Base-by-base conservation (phyloP, 2,329 filamentous ascomycete species). In the Fusarium concolor region DNA sequence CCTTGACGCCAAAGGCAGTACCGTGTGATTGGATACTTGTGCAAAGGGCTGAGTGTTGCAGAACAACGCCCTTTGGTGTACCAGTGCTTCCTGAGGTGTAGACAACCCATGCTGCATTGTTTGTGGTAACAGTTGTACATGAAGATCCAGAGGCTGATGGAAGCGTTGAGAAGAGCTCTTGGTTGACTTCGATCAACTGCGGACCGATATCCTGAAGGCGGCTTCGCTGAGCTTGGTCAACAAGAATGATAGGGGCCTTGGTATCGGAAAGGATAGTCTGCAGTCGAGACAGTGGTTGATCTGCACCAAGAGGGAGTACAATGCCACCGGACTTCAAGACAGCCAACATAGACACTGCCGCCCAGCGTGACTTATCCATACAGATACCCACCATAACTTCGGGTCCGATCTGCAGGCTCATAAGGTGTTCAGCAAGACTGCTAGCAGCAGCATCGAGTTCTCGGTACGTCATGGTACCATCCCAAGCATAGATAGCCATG, bases 361-460 rank as follows among this genome's bases (percentile, higher is more conserved):
- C 42, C 55, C 31, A 53, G 1, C 8, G 26, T 15, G 55, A 58
- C 26, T 58, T 58, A 2, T 58, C 49, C 55, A 58, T 55, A 8
- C 55, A 58, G 11, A 58, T 33, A 9, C 55, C 55, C 5, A 58
- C 55, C 38, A 44, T 44, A 15, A 53, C 12, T 17, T 53, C 50
- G 0, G 50, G 38, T 4, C 38, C 28, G 15, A 53, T n/a, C 0
- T 18, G 0, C 18, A 53, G 2, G 17, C 24, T 33, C 38, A 45
- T 31, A 1, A 53, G 12, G 4, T 35, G 28, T 1, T 53, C 18
- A 11, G 38, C 50, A 18, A 53, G 47, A 4, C 47, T 22, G 17
- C 26, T 53, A 1, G 50, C 37, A 5, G 38, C 50, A 5, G 9
- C 1, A 4, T 53, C 38, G 6, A 53, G 28, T 2, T 53, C 50